Base-by-base conservation (phyloP, 2,329 filamentous ascomycete genomes). In the Monilinia laxa region DNA sequence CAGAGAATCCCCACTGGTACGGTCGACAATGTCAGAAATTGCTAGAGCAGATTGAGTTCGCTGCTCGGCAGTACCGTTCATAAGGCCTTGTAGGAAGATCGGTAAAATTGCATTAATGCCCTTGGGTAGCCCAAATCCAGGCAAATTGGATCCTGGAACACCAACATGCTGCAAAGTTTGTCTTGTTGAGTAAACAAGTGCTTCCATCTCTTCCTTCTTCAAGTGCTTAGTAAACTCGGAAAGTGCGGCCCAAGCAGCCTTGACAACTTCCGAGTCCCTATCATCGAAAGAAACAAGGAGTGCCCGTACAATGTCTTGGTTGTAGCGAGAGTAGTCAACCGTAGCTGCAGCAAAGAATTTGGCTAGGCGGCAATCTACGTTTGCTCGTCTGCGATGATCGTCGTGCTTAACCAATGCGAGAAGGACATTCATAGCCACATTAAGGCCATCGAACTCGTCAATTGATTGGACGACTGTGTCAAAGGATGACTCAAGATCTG, bases 171-270 rank as follows among this genome's bases (percentile, higher is more conserved):
- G 88, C 65, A 99, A 83, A 1, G 91, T 89, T 78, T 96, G 91
- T 68, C 94, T 85, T 2, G 94, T 97, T 0, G 94, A 95, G 64
- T 87, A 82, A 23, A 97, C 93, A 56, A 99, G 84, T 0, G 90
- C 88, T 76, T 99, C 96, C 95, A 99, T 98, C 79, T 98, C 94
- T 76, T 99, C 96, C 79, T 99, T 99, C 76, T 89, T 90, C 69
- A 99, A 85, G 73, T 88, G 90, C 77, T 93, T 93, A 56, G 93
- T 97, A 73, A 99, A 90, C 67, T 91, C 91, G 73, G 82, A 92
- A 68, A 99, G 85, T 7, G 93, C 94, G 65, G 87, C 84, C 93
- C 93, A 98, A 28, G 94, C 88, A 55, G 92, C 86, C 81, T 96
- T 96, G 74, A 98, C 90, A 4, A 98, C 94, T 28, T 89, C 87